Conservation (phyloP, 768 basidiomycete genomes). For the Auricularia auricula-judae region DNA sequence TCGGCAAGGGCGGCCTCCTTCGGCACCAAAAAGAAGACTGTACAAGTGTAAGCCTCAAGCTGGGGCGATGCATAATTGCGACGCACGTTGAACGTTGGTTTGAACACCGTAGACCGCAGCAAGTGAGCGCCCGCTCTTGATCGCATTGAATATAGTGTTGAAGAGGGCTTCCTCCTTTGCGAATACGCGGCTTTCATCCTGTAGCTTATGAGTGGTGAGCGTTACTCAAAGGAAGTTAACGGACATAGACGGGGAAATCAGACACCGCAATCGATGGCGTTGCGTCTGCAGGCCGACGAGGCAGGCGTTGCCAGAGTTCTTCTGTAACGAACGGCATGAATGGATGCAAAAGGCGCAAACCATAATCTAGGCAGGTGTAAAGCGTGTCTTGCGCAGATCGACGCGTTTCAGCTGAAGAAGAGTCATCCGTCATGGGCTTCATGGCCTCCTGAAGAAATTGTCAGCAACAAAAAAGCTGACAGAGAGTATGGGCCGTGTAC, state of each 20-base stretch:
- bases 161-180: constrained; percentile 73
- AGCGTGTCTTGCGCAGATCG: constrained; percentile 90
- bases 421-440: constrained; percentile 91
- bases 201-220: constrained; percentile 1
- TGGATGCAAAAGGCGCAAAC: constrained; percentile 83
- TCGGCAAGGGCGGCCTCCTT: constrained; percentile 41
- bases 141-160: constrained; percentile 68
- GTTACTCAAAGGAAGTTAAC: constrained; percentile 19
- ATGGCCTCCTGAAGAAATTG: constrained; percentile 70
- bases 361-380: constrained; percentile 88
- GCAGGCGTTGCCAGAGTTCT: constrained; percentile 95
- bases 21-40: constrained; percentile 73
- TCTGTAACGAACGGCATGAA: constrained; percentile 99
- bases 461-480: not conserved
- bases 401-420: constrained; percentile 47
- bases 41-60: constrained; percentile 3
- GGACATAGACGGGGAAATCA: constrained; percentile 66
- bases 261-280: constrained; percentile 88
- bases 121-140: constrained; percentile 73
- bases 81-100: constrained; percentile 68
- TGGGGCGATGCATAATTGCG: not conserved
- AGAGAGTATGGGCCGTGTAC: constrained; percentile 32
- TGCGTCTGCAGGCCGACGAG: constrained; percentile 68
- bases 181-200: constrained; percentile 55
- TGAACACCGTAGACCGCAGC: constrained; percentile 86